phyloP scores from a whole-genome alignment of 202 grass and related monocot genomes.

The Zoysia matrella region DNA sequence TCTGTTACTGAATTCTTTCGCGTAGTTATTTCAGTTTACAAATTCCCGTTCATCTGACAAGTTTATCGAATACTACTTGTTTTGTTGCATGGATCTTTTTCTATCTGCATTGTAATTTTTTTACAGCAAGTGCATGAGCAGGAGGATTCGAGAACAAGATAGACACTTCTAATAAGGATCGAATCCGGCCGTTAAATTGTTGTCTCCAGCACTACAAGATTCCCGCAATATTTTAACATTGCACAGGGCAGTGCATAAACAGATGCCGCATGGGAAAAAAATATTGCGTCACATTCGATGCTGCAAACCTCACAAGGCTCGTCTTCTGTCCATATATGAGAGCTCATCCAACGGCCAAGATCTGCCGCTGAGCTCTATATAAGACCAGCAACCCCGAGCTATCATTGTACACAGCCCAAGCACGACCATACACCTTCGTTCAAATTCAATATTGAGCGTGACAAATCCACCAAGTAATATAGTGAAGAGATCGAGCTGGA shows the following conservation, averaged over 20 bases:
- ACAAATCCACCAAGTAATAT: background rate
- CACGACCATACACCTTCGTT: background rate
- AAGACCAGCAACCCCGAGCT: slow-evolving; percentile 32
- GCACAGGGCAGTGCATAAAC: slow-evolving; percentile 41
- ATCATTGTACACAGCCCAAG: slow-evolving; percentile 17
- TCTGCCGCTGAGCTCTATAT: slow-evolving; percentile 48
- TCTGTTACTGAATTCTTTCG: too few relatives aligned
- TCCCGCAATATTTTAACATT: slow-evolving; percentile 44
- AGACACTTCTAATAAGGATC: slow-evolving; percentile 38
- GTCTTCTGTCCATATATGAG: slow-evolving; percentile 21
- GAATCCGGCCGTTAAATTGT: slow-evolving; percentile 56
- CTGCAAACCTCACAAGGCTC: background rate
- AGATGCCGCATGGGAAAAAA: slow-evolving; percentile 40
- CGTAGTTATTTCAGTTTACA: background rate
- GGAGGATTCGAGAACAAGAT: slow-evolving; percentile 21
- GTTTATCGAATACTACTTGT: too few relatives aligned
- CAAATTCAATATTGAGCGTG: background rate
- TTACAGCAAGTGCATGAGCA: background rate
- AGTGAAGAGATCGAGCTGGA: background rate
- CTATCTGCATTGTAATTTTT: too few relatives aligned
- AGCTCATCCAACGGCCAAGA: slow-evolving; percentile 32
- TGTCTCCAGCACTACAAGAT: slow-evolving; percentile 44
- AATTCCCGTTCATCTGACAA: too few relatives aligned
- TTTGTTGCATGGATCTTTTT: too few relatives aligned
- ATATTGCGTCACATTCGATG: slow-evolving; percentile 31